These are phyloP conservation scores for Apiotrichum gamsii DNA, from an alignment of 1,284 basidiomycete genomes.

Conservation along the genomic window DNA sequence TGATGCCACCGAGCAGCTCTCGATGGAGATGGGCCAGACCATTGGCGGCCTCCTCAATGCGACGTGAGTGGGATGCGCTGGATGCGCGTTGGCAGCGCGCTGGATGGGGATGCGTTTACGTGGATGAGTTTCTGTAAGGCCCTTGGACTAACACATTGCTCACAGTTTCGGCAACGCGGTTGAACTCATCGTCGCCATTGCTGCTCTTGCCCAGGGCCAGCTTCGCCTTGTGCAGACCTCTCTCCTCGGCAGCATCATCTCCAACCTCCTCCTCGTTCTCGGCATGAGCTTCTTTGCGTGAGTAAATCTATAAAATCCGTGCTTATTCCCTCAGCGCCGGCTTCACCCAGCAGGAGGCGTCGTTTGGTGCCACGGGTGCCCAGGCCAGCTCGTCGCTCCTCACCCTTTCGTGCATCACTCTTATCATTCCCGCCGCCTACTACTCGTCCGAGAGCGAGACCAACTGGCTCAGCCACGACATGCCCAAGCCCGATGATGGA, in stretches of 20 bases:
- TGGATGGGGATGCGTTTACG: no score
- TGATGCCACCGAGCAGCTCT: slow-evolving; percentile 80
- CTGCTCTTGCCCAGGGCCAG: slow-evolving; percentile 74
- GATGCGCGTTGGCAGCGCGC: no score
- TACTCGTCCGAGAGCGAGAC: slow-evolving; percentile 32
- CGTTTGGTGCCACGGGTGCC: slow-evolving; percentile 74
- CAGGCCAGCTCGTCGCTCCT: slow-evolving; percentile 73
- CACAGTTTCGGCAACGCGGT: slow-evolving; percentile 51
- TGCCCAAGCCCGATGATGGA: slow-evolving; percentile 26
- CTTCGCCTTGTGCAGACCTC: slow-evolving; percentile 85
- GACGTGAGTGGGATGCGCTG: no score
- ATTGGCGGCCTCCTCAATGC: slow-evolving; percentile 81
- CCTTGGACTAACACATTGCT: no score
- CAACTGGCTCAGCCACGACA: slow-evolving; percentile 8
- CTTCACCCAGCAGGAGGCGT: slow-evolving; percentile 59
- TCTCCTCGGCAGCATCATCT: slow-evolving; percentile 58
- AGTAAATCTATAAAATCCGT: slow-evolving; percentile 21
- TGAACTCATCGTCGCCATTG: slow-evolving; percentile 75
- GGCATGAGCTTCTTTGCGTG: slow-evolving; percentile 80
- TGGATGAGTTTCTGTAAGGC: no score
- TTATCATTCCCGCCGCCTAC: slow-evolving; percentile 84
- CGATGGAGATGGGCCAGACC: slow-evolving; percentile 69
- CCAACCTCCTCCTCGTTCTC: slow-evolving; percentile 80
- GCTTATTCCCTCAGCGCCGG: slow-evolving; percentile 47
- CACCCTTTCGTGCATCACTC: slow-evolving; percentile 80